These are phyloP conservation scores for Lasiodiplodia citricola DNA, from an alignment of 2,329 filamentous ascomycete genomes.

Conservation along the genomic window DNA sequence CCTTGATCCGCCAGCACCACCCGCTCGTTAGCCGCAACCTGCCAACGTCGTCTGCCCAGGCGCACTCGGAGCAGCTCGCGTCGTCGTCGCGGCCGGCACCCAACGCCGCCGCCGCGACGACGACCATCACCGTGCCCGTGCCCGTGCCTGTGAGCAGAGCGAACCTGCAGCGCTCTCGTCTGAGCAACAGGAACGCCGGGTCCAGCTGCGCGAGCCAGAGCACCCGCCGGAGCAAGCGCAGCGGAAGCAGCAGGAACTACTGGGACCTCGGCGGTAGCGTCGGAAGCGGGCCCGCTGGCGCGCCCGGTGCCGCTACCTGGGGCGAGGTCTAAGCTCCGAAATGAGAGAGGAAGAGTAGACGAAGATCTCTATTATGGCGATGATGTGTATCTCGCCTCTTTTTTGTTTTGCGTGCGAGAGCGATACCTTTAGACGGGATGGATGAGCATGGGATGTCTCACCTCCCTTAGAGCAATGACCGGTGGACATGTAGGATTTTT, in stretches of 20 bases:
- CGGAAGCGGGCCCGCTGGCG: slow-evolving; percentile 59
- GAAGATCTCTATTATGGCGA: slow-evolving; percentile 9
- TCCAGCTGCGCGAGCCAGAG: slow-evolving; percentile 85
- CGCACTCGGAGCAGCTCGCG: slow-evolving; percentile 4
- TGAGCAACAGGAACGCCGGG: slow-evolving; percentile 18
- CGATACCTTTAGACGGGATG: slow-evolving; percentile 12
- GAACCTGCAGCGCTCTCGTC: slow-evolving; percentile 18
- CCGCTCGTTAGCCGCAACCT: slow-evolving; percentile 71
- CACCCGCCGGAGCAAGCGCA: slow-evolving; percentile 72
- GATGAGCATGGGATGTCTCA: not conserved
- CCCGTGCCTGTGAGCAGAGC: slow-evolving; percentile 31
- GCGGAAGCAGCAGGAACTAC: slow-evolving; percentile 80
- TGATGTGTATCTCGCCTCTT: not conserved
- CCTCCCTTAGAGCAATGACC: slow-evolving; percentile 7
- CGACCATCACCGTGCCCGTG: slow-evolving; percentile 31
- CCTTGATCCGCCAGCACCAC: slow-evolving; percentile 86
- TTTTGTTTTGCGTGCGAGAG: not conserved
- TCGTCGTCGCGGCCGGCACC: slow-evolving; percentile 31
- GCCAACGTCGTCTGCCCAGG: not conserved
- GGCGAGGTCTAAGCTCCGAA: not conserved
- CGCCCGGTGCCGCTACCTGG: slow-evolving; percentile 13
- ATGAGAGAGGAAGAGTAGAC: slow-evolving; percentile 1
- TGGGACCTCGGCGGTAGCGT: slow-evolving; percentile 89
- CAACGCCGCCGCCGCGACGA: not conserved
- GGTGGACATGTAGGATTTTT: not conserved